phyloP scores from a whole-genome alignment of 176 grass and related monocot species.

The Musa itinerans region DNA sequence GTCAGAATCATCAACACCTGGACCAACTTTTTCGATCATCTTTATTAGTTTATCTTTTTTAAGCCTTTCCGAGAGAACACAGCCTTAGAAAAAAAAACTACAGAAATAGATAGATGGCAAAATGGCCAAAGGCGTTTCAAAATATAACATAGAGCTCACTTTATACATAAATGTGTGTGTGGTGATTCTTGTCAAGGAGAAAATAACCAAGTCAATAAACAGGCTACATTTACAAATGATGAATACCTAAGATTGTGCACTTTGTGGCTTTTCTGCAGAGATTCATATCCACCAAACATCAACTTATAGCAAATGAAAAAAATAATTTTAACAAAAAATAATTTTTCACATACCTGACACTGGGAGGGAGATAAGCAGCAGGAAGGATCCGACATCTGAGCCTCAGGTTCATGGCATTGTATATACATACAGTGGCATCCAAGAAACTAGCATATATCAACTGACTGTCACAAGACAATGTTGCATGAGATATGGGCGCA shows the following conservation, averaged over 20 bases:
- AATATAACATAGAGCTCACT: not conserved
- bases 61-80: no score
- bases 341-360: slow-evolving; percentile 49
- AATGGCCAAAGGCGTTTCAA: no score
- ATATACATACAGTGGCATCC: slow-evolving; percentile 85
- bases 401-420: slow-evolving; percentile 66
- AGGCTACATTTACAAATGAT: not conserved
- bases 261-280: not conserved
- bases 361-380: slow-evolving; percentile 65
- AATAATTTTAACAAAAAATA: not conserved
- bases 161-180: not conserved
- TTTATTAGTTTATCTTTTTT: no score
- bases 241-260: not conserved
- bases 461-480: slow-evolving; percentile 98
- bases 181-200: not conserved
- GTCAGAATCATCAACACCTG: no score
- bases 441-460: slow-evolving; percentile 84
- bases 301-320: not conserved
- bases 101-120: no score
- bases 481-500: slow-evolving; percentile 84
- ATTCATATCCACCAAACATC: no score
- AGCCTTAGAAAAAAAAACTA: no score
- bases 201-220: not conserved
- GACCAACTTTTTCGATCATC: no score
- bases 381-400: slow-evolving; percentile 85